A percentile compares a stretch with the other conserved stretches of the same genome.
These are phyloP conservation scores for Collybia nuda DNA, from an alignment of 768 basidiomycete genomes.

Conservation along the genomic window DNA sequence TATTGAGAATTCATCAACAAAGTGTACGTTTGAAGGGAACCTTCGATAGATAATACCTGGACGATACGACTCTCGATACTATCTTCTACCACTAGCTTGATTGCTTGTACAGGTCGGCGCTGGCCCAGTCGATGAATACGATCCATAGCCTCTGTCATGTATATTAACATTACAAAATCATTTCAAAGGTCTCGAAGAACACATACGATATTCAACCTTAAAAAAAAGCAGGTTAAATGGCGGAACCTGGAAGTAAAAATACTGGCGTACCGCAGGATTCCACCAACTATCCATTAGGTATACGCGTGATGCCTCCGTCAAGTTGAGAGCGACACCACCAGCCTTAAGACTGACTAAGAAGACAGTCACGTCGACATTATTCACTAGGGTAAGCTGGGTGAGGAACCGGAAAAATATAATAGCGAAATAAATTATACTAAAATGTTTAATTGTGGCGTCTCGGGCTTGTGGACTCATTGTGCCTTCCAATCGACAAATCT, in stretches of 20 bases:
- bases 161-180: too few species aligned
- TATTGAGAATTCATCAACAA: conserved; percentile 17
- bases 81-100: conserved; percentile 94
- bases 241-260: background rate
- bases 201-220: conserved; percentile 79
- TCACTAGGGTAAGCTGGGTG: conserved; percentile 51
- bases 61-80: conserved; percentile 95
- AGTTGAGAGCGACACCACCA: conserved; percentile 88
- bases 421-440: conserved; percentile 55
- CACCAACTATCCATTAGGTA: conserved; percentile 99
- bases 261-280: conserved; percentile 82
- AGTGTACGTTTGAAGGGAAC: too few species aligned
- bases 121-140: conserved; percentile 97
- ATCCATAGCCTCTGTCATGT: conserved; percentile 86
- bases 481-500: conserved; percentile 94
- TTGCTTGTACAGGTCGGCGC: conserved; percentile 87
- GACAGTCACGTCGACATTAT: conserved; percentile 92
- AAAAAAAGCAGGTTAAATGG: background rate
- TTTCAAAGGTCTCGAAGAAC: background rate
- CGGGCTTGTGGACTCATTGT: conserved; percentile 96
- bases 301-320: conserved; percentile 90
- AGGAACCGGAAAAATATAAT: background rate
- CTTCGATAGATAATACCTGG: conserved; percentile 47
- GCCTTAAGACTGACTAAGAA: conserved; percentile 97
- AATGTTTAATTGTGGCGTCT: conserved; percentile 92